These are phyloP conservation scores for Coprinopsis cinerea DNA, from an alignment of 768 basidiomycete genomes.

Conservation along the genomic window DNA sequence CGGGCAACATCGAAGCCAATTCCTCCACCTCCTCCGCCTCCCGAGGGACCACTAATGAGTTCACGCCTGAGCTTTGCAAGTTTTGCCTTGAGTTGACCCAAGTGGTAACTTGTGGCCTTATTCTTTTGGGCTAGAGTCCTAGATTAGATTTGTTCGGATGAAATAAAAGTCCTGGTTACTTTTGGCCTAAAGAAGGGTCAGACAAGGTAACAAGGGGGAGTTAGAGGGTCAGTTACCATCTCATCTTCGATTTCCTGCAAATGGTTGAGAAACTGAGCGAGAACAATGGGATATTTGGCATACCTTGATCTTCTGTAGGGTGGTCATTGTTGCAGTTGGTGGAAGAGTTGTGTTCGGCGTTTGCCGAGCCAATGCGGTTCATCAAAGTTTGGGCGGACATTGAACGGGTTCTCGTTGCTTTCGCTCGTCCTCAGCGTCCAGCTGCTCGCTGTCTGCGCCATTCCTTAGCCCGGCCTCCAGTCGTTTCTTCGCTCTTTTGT, in stretches of 20 bases:
- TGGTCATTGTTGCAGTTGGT: slow-evolving; percentile 68
- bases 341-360: slow-evolving; percentile 26
- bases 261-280: slow-evolving; percentile 16
- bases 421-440: slow-evolving; percentile 11
- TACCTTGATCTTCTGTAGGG: slow-evolving; percentile 87
- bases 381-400: too few relatives aligned
- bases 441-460: slow-evolving; percentile 9
- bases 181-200: slow-evolving; percentile 51
- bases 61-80: slow-evolving; percentile 95
- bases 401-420: slow-evolving; percentile 13
- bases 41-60: slow-evolving; percentile 71
- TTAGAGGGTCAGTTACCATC: slow-evolving; percentile 56
- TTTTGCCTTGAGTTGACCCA: slow-evolving; percentile 97
- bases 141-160: slow-evolving; percentile 1
- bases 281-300: slow-evolving; percentile 17
- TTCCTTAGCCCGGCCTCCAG: slow-evolving; percentile 17
- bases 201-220: slow-evolving; percentile 10
- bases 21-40: slow-evolving; percentile 80
- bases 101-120: slow-evolving; percentile 93
- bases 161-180: slow-evolving; percentile 45
- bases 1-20: slow-evolving; percentile 95
- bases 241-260: slow-evolving; percentile 91
- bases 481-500: slow-evolving; percentile 25
- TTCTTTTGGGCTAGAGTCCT: slow-evolving; percentile 76
- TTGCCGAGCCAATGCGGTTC: too few relatives aligned